Evolutionary conservation across 257 asterid species (phyloP).

Genomic region (Ocimum tenuiflorum): DNA sequence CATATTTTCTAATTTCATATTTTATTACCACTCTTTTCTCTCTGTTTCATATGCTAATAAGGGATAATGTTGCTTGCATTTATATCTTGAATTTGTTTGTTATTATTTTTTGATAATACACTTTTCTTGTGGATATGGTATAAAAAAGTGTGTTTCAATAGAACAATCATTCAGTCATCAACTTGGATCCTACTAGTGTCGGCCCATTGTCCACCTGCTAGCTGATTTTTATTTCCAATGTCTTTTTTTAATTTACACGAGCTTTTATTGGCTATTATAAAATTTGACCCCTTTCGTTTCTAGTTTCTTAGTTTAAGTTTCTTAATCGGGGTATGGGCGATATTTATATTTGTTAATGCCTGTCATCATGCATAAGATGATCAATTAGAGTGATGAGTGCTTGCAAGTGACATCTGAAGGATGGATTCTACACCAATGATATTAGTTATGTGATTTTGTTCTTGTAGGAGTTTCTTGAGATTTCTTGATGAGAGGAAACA

Average conservation of each 20-base stretch:
- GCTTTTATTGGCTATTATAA: not conserved
- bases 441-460: constrained; percentile 7
- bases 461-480: constrained; percentile 78
- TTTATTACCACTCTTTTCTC: not conserved
- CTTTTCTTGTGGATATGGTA: not conserved
- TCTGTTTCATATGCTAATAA: not conserved
- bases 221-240: not conserved
- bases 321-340: too few species aligned
- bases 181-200: not conserved
- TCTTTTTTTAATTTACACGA: not conserved
- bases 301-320: not conserved
- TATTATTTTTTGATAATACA: not conserved
- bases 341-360: constrained; percentile 1
- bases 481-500: constrained; percentile 66
- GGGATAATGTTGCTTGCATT: not conserved
- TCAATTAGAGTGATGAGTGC: not conserved
- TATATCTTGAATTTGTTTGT: not conserved
- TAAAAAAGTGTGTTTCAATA: not conserved
- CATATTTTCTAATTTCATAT: not conserved
- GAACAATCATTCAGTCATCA: not conserved
- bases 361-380: not conserved
- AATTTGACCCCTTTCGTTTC: not conserved
- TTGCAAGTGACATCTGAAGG: constrained; percentile 2
- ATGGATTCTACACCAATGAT: not conserved
- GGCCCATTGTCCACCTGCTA: not conserved